Conservation (phyloP, 2,329 filamentous ascomycete species). For the Diplodia seriata region DNA sequence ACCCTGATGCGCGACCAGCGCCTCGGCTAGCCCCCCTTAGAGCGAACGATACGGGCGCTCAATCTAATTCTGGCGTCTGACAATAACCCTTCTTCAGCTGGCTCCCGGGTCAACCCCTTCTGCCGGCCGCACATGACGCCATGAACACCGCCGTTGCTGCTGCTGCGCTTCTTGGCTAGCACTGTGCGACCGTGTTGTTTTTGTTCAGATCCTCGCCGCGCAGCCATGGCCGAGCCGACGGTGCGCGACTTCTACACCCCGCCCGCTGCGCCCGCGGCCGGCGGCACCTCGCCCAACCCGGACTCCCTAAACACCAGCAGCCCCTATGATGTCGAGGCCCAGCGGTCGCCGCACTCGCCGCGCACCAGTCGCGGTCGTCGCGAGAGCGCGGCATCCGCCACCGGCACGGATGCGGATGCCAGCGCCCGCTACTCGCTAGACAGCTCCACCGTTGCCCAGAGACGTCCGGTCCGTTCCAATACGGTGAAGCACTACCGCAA, state of each 20-base stretch:
- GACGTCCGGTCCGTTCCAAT: conserved; percentile 52
- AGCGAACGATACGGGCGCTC: conserved; percentile 13
- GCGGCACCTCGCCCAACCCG: conserved; percentile 4
- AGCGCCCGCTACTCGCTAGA: conserved; percentile 46
- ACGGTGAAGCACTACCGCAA: conserved; percentile 54
- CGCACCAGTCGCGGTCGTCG: conserved; percentile 25
- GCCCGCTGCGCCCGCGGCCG: conserved; percentile 3
- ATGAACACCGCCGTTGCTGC: background rate
- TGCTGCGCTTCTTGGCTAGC: conserved; percentile 6
- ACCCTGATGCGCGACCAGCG: conserved; percentile 24
- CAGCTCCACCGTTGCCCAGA: conserved; percentile 40
- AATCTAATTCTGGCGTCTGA: conserved; percentile 23
- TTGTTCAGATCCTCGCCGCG: background rate
- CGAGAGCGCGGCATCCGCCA: conserved; percentile 20
- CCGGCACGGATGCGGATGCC: conserved; percentile 35
- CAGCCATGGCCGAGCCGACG: conserved; percentile 26
- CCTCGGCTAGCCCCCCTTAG: conserved; percentile 25
- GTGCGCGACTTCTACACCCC: conserved; percentile 31
- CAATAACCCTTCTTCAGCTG: conserved; percentile 13
- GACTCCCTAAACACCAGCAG: conserved; percentile 18
- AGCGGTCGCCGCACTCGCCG: conserved; percentile 10
- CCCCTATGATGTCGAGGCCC: conserved; percentile 32
- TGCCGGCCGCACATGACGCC: conserved; percentile 24
- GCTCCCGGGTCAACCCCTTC: conserved; percentile 14
- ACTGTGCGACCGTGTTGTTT: background rate